Evolutionary conservation across 768 basidiomycete genomes (phyloP).

Genomic region (Phallus indusiatus): DNA sequence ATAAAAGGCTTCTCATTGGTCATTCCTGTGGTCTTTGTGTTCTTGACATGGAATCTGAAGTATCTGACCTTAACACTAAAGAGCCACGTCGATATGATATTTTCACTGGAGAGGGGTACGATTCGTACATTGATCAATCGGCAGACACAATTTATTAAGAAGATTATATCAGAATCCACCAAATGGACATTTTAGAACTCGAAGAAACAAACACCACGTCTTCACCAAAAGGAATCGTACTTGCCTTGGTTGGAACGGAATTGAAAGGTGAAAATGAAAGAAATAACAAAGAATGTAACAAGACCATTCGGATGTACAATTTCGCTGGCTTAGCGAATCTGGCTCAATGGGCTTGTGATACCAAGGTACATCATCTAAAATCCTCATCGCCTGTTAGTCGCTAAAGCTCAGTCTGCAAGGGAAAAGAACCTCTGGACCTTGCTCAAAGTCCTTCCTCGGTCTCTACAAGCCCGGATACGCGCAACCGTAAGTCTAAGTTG

Average conservation of each 20-base stretch:
- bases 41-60: conserved; percentile 72
- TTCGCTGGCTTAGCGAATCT: conserved; percentile 64
- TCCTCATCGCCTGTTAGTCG: background rate
- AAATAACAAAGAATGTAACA: conserved; percentile 45
- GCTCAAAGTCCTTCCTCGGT: background rate
- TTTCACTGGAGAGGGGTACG: conserved; percentile 74
- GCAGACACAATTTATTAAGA: background rate
- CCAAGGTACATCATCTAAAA: conserved; percentile 42
- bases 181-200: conserved; percentile 66
- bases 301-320: conserved; percentile 71
- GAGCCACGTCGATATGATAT: conserved; percentile 60
- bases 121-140: background rate
- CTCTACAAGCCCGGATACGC: conserved; percentile 36
- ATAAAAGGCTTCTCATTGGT: conserved; percentile 64
- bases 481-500: conserved; percentile 28
- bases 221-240: conserved; percentile 62
- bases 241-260: conserved; percentile 64
- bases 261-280: conserved; percentile 23
- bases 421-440: conserved; percentile 51
- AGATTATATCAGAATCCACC: conserved; percentile 46
- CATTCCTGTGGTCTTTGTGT: conserved; percentile 76
- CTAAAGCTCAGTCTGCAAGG: conserved; percentile 27
- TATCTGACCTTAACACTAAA: conserved; percentile 30
- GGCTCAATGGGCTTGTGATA: conserved; percentile 62
- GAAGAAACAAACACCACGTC: conserved; percentile 45